Evolutionary conservation across 768 basidiomycete species (phyloP).

Genomic region (Basidioascus undulatus): DNA sequence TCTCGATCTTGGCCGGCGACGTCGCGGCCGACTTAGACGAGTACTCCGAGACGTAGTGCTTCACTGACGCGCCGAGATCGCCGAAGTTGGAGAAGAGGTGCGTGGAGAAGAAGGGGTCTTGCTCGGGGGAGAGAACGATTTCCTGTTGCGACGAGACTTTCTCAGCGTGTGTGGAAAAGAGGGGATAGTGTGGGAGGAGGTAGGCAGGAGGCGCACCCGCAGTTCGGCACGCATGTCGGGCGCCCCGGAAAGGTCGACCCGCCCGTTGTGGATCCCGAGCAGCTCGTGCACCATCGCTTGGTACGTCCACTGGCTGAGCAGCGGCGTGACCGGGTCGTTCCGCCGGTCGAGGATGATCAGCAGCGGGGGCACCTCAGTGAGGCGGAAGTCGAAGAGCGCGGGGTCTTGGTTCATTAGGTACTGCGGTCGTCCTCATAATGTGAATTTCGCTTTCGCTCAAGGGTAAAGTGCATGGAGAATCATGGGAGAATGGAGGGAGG

Average conservation of each 20-base stretch:
- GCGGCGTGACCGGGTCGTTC: conserved; percentile 89
- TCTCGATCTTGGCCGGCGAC: conserved; percentile 60
- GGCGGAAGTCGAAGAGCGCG: conserved; percentile 71
- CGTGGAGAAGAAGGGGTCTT: conserved; percentile 74
- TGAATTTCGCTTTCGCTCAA: conserved; percentile 5
- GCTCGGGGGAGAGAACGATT: conserved; percentile 62
- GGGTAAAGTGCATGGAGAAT: too few species aligned
- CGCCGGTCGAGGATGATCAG: conserved; percentile 80
- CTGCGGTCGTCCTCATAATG: conserved; percentile 22
- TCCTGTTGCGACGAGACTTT: conserved; percentile 47
- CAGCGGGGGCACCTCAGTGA: conserved; percentile 66
- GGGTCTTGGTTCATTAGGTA: conserved; percentile 58
- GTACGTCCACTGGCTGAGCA: conserved; percentile 96
- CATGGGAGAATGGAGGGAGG: too few species aligned
- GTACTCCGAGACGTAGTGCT: conserved; percentile 82
- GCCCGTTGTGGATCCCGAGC: conserved; percentile 74
- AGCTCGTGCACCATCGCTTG: conserved; percentile 99
- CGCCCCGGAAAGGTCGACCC: conserved; percentile 59
- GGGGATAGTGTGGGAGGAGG: background rate
- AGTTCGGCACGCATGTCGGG: conserved; percentile 72
- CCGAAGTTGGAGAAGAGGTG: conserved; percentile 86
- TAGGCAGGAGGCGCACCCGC: conserved; percentile 30
- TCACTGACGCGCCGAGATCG: conserved; percentile 74
- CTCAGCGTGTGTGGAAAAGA: background rate
- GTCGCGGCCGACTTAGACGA: conserved; percentile 41